Evolutionary conservation across 1,139 yeast genomes (phyloP).

Genomic region (Candida albicans): DNA sequence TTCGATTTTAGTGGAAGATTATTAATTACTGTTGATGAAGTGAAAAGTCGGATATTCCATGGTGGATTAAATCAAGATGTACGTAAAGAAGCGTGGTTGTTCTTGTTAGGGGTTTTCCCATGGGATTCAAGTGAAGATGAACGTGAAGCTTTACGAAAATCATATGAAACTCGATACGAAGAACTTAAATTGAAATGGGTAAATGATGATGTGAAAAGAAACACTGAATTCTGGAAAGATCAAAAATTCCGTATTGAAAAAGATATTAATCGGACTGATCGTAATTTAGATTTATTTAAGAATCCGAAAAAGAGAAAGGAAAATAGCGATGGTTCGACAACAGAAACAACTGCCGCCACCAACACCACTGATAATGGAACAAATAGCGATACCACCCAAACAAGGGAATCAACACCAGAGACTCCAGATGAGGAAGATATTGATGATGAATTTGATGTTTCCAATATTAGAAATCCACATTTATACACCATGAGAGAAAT

Average conservation of each 20-base stretch:
- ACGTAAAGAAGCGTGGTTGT: constrained; percentile 82
- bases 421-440: constrained; percentile 51
- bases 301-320: constrained; percentile 30
- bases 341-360: constrained; percentile 16
- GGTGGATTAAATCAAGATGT: constrained; percentile 70
- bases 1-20: constrained; percentile 81
- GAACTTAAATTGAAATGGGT: constrained; percentile 70
- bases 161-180: constrained; percentile 63
- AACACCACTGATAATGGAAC: constrained; percentile 22
- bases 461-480: constrained; percentile 65
- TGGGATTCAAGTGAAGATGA: constrained; percentile 83
- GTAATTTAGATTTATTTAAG: constrained; percentile 63
- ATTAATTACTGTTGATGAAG: constrained; percentile 69
- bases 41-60: constrained; percentile 81
- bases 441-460: constrained; percentile 48
- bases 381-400: constrained; percentile 8
- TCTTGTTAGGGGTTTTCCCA: constrained; percentile 77
- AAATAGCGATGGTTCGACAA: too few species aligned
- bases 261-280: constrained; percentile 90
- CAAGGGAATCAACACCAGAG: constrained; percentile 41
- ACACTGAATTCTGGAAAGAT: constrained; percentile 80
- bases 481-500: constrained; percentile 73
- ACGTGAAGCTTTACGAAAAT: constrained; percentile 55
- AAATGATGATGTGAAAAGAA: constrained; percentile 54
- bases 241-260: constrained; percentile 88